A percentile compares a stretch with the other conserved stretches of the same genome.
Conservation (phyloP, 2,329 filamentous ascomycete genomes). For the Penicillium sp. region DNA sequence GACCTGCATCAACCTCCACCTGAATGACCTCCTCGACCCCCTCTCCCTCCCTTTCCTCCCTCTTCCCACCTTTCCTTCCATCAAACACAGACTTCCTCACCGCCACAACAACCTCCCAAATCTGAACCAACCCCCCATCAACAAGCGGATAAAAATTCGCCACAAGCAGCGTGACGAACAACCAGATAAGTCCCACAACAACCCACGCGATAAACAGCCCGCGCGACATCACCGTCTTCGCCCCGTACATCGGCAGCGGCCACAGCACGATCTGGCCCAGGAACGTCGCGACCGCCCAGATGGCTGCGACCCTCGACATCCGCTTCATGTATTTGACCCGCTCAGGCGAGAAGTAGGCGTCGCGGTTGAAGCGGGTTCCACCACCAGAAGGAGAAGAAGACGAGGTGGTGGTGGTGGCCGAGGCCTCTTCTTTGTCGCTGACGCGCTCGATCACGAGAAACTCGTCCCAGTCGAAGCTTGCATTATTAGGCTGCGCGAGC, state of each 20-base stretch:
- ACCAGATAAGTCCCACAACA: constrained; percentile 57
- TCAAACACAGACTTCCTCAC: too few relatives aligned
- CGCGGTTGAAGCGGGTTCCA: background rate
- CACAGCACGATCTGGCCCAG: background rate
- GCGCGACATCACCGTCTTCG: background rate
- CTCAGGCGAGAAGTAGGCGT: background rate
- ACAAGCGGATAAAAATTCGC: constrained; percentile 57
- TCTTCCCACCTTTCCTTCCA: too few relatives aligned
- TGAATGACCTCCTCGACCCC: background rate
- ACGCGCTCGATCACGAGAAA: too few relatives aligned
- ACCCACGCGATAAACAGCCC: constrained; percentile 50
- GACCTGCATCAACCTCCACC: background rate
- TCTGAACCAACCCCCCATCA: constrained; percentile 48
- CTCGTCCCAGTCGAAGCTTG: too few relatives aligned
- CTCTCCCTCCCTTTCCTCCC: background rate
- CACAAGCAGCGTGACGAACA: constrained; percentile 57
- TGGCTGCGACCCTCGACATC: background rate
- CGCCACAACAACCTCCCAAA: background rate
- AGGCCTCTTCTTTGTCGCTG: too few relatives aligned
- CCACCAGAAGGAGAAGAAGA: too few relatives aligned
- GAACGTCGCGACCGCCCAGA: background rate
- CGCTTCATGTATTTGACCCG: background rate
- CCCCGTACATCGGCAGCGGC: background rate
- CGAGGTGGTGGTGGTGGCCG: too few relatives aligned
- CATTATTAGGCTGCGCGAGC: background rate